A percentile compares a stretch with the other conserved stretches of the same genome.
Conservation (phyloP, 2,329 filamentous ascomycete genomes). For the Geosmithia morbida region DNA sequence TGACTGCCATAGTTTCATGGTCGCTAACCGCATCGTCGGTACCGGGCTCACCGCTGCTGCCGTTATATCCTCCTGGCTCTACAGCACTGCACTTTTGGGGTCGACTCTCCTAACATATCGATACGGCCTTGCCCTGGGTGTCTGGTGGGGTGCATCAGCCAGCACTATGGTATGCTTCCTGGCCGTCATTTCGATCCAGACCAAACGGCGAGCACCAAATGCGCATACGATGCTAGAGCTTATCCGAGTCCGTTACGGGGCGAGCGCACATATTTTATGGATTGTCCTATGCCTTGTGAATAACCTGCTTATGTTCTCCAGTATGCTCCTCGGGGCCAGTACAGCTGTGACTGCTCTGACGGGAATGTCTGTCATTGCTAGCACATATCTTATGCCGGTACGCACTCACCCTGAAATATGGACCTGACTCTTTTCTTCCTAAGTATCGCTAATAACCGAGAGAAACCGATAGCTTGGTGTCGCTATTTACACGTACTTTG, state of each 20-base stretch:
- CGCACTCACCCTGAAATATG: not conserved
- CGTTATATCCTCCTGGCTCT: slow-evolving; percentile 48
- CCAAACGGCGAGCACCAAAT: slow-evolving; percentile 70
- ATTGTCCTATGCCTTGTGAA: slow-evolving; percentile 66
- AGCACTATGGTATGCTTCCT: slow-evolving; percentile 73
- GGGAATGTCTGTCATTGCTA: slow-evolving; percentile 43
- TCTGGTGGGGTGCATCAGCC: slow-evolving; percentile 43
- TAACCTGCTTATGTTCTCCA: slow-evolving; percentile 69
- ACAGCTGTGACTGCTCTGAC: slow-evolving; percentile 26
- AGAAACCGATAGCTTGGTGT: slow-evolving; percentile 39
- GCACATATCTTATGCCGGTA: slow-evolving; percentile 61
- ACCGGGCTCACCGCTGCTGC: slow-evolving; percentile 4
- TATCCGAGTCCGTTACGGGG: slow-evolving; percentile 61
- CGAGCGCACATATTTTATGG: slow-evolving; percentile 55
- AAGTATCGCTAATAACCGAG: too few relatives aligned
- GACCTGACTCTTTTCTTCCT: too few relatives aligned
- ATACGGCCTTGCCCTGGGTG: slow-evolving; percentile 47
- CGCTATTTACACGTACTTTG: slow-evolving; percentile 56
- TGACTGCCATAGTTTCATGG: slow-evolving; percentile 1
- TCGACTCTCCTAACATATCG: slow-evolving; percentile 60
- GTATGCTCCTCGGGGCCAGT: slow-evolving; percentile 65
- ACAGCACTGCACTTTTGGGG: slow-evolving; percentile 65
- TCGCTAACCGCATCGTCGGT: slow-evolving; percentile 3
- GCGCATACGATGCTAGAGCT: slow-evolving; percentile 69
- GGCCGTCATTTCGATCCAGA: slow-evolving; percentile 69